Conservation (phyloP, 495 filamentous ascomycete species). For the Thermochaetoides thermophila region DNA sequence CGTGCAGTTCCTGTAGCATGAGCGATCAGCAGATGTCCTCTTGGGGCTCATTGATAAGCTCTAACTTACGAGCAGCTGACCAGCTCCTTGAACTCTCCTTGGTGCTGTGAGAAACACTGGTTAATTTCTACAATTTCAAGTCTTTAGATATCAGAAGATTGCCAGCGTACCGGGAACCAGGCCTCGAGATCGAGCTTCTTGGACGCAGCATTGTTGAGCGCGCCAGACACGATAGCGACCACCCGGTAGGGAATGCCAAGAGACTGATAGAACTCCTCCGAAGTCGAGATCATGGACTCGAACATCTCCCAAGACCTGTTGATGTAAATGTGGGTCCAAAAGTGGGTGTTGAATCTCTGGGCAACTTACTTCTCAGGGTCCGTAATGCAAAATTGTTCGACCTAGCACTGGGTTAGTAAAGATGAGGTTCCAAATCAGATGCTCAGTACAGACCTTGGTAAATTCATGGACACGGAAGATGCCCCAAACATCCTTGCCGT, state of each 20-base stretch:
- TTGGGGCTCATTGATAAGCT: neutral
- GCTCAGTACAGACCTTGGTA: constrained; percentile 55
- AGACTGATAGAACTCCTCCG: constrained; percentile 89
- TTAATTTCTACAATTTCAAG: neutral
- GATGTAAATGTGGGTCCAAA: neutral
- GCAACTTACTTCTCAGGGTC: constrained; percentile 59
- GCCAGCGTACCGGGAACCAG: constrained; percentile 74
- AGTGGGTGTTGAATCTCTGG: neutral
- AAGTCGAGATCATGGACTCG: constrained; percentile 76
- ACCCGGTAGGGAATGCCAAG: constrained; percentile 80
- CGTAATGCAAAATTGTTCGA: constrained; percentile 88
- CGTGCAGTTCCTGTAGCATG: constrained; percentile 52
- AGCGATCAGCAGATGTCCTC: neutral
- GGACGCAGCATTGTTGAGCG: constrained; percentile 43
- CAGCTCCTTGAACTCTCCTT: constrained; percentile 88
- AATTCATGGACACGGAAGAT: constrained; percentile 98
- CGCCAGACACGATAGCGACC: constrained; percentile 86
- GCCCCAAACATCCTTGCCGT: constrained; percentile 95
- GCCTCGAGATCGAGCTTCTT: constrained; percentile 97
- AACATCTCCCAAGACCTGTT: constrained; percentile 69
- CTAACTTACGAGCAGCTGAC: constrained; percentile 59
- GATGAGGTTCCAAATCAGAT: neutral
- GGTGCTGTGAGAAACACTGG: constrained; percentile 5
- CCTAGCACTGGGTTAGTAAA: constrained; percentile 21
- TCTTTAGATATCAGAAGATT: too few species aligned